A percentile compares a stretch with the other conserved stretches of the same genome.
These are phyloP conservation scores for Phalaenopsis aphrodite DNA, from an alignment of 106 monocot genomes.

Conservation along the genomic window DNA sequence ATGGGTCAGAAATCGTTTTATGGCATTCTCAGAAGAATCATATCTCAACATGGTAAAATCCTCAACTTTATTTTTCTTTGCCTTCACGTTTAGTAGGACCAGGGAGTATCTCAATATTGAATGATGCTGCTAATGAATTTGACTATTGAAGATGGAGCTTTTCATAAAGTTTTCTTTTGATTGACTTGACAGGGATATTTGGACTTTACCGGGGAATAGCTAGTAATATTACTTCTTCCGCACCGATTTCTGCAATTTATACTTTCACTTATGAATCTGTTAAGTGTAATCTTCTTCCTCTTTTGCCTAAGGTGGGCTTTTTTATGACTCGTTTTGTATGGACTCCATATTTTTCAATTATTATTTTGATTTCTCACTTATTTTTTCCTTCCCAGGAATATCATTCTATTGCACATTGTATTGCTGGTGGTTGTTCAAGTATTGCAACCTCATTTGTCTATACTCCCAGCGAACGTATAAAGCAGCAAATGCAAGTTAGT, in stretches of 20 bases:
- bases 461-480: constrained; percentile 93
- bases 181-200: constrained; percentile 39
- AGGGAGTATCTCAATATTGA: neutral
- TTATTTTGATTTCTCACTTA: neutral
- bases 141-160: neutral
- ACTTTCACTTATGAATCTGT: constrained; percentile 95
- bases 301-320: constrained; percentile 56
- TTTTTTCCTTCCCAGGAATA: constrained; percentile 50
- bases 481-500: constrained; percentile 98
- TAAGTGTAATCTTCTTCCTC: constrained; percentile 70
- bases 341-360: neutral
- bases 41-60: constrained; percentile 64
- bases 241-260: constrained; percentile 93
- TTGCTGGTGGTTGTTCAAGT: constrained; percentile 95
- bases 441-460: constrained; percentile 89
- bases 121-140: neutral
- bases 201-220: constrained; percentile 93
- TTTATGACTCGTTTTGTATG: constrained; percentile 5
- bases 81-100: neutral
- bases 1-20: constrained; percentile 29
- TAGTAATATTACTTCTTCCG: constrained; percentile 82
- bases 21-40: constrained; percentile 36
- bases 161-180: neutral
- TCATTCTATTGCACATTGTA: constrained; percentile 78
- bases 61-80: neutral